Evolutionary conservation across 768 basidiomycete species (phyloP), one percentile per base, ranked within the genome.

Genomic region (Chalciporus sphaerocephalus): DNA sequence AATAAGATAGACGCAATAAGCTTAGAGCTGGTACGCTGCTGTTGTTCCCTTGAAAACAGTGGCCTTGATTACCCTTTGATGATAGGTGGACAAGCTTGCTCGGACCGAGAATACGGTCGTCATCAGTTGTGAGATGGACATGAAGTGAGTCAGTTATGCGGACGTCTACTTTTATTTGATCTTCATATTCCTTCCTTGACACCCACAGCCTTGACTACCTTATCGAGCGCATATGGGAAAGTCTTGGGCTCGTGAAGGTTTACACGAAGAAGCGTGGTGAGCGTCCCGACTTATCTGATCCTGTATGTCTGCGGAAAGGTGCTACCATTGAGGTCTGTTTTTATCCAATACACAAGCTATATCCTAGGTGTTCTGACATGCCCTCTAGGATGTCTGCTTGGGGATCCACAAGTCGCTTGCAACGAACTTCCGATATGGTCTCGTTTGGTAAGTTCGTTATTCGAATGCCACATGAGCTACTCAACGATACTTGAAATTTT

Each of bases 261-360:
- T 99, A 97, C 67, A 99, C 96, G 3, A 99, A 99, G 70, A 94
- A 94, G 64, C 78, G 96, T 35, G 96, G 95, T n/a, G 88, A 76
- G 23, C 88, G 87, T 53, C 94, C 96, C 3, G 96, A 98, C 64
- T 68, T 99, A 11, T 67, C 74, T 1, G 96, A 99, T 65, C 96
- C 96, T 20, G 81, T 98, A 39, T 91, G 88, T 66, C 66, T 97
- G 48, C 77, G 95, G 48, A 86, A 81, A 61, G 96, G 95, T 0
- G 92, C 95, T 3, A 93, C 91, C 4, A 87, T 98, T 40, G 94
- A 97, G 75, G 89, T 87, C 46, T 25, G 55, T 27, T 49, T n/a
- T n/a, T n/a, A n/a, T n/a, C n/a, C n/a, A n/a, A n/a, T n/a, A n/a
- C n/a, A n/a, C n/a, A n/a, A n/a, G n/a, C n/a, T n/a, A n/a, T n/a